Evolutionary conservation across 139 green algal species (phyloP).

Genomic region (Chlamydomonas schloesseri): DNA sequence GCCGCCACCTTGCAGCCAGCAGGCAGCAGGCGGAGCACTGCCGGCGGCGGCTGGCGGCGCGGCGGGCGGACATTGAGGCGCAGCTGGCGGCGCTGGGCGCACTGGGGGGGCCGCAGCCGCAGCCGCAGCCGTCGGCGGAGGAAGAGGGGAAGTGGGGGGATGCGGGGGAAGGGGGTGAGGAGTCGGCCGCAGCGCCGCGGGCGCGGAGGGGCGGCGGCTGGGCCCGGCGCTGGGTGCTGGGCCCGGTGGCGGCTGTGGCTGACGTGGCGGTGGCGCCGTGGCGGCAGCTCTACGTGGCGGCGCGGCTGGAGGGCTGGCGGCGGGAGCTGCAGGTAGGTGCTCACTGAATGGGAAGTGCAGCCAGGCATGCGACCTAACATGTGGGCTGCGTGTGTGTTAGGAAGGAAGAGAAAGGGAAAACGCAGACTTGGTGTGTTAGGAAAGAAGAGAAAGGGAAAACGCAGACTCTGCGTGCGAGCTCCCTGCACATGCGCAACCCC

Average conservation of each 20-base stretch:
- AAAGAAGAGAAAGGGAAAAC: too few species aligned
- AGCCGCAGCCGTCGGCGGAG: background rate
- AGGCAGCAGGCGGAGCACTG: background rate
- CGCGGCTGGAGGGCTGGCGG: slow-evolving; percentile 21
- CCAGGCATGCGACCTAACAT: too few species aligned
- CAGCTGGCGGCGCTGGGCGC: background rate
- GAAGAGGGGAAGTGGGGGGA: background rate
- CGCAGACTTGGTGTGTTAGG: too few species aligned
- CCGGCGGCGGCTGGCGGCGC: background rate
- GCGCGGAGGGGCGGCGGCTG: too few species aligned
- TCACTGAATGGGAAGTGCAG: too few species aligned
- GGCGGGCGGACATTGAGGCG: slow-evolving; percentile 4
- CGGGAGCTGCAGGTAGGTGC: slow-evolving; percentile 13
- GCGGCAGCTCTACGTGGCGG: background rate
- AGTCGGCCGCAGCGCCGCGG: background rate
- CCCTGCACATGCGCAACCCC: too few species aligned
- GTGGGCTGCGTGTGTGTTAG: too few species aligned
- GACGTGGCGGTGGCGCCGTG: background rate
- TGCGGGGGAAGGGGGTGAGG: background rate
- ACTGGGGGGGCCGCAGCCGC: background rate
- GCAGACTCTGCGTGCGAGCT: too few species aligned
- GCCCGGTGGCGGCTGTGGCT: too few species aligned
- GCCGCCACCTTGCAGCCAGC: background rate
- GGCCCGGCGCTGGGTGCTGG: background rate
- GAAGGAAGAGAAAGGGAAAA: too few species aligned